phyloP scores from a whole-genome alignment of 306 rosid genomes.

The Cucurbita argyrosperma region DNA sequence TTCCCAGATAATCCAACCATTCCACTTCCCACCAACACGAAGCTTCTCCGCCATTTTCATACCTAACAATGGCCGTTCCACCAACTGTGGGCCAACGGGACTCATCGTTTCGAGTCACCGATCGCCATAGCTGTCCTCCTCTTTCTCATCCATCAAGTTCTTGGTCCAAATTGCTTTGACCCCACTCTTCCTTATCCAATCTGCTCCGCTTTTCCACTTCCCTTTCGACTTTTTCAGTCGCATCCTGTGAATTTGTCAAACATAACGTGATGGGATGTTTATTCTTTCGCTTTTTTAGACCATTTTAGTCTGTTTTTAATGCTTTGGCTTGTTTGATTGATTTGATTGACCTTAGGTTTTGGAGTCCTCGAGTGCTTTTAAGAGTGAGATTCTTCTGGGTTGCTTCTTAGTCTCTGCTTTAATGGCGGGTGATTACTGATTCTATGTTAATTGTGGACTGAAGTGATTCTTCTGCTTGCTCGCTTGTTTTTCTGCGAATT shows the following conservation, averaged over 20 bases:
- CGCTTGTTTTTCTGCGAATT: neutral
- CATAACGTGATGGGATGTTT: slow-evolving; percentile 2
- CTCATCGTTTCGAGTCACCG: neutral
- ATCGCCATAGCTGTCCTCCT: slow-evolving; percentile 20
- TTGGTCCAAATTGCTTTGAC: neutral
- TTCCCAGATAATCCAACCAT: neutral
- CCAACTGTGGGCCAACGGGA: slow-evolving; percentile 2
- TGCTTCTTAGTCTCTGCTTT: neutral
- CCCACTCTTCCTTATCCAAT: neutral
- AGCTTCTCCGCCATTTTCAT: slow-evolving; percentile 3
- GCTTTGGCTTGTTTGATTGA: neutral
- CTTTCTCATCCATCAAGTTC: neutral
- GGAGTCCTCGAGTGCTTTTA: neutral
- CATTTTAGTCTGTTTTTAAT: neutral
- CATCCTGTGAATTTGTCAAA: slow-evolving; percentile 16
- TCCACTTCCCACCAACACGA: neutral
- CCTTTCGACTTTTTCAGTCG: slow-evolving; percentile 7
- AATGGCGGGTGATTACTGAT: neutral
- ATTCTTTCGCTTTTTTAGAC: neutral
- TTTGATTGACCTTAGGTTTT: slow-evolving; percentile 1
- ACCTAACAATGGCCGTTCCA: neutral
- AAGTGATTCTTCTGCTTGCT: neutral
- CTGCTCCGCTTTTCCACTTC: neutral
- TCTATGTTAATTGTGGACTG: neutral
- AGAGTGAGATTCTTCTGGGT: slow-evolving; percentile 1